A percentile compares a stretch with the other conserved stretches of the same genome.
Conservation (phyloP, 2,329 filamentous ascomycete species). For the Fonsecaea pedrosoi region DNA sequence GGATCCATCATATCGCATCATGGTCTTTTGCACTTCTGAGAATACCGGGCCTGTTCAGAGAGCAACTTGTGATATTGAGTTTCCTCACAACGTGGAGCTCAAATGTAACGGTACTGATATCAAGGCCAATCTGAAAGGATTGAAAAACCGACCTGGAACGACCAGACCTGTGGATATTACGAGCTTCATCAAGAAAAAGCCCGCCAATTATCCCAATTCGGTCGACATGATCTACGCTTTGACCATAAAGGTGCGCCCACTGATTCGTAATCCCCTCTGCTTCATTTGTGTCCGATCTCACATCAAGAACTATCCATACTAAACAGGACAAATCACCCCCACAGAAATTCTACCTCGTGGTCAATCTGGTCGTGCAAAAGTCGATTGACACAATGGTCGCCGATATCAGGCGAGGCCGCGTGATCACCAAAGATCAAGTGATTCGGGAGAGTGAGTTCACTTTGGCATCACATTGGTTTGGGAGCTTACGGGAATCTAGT, state of each 20-base stretch:
- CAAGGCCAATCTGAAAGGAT: slow-evolving; percentile 88
- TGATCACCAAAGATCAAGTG: slow-evolving; percentile 77
- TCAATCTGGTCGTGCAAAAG: slow-evolving; percentile 77
- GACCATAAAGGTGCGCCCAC: slow-evolving; percentile 74
- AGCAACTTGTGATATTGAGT: slow-evolving; percentile 71
- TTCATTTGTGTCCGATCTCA: slow-evolving; percentile 35
- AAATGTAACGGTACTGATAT: slow-evolving; percentile 88
- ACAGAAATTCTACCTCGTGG: slow-evolving; percentile 74
- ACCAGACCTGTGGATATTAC: slow-evolving; percentile 95
- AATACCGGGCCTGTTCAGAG: slow-evolving; percentile 60
- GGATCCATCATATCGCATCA: slow-evolving; percentile 71
- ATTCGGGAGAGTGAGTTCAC: slow-evolving; percentile 73
- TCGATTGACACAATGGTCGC: slow-evolving; percentile 74
- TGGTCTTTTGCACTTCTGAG: slow-evolving; percentile 82
- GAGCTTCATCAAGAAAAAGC: slow-evolving; percentile 70
- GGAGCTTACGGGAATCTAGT: slow-evolving; percentile 60
- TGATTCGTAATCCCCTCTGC: slow-evolving; percentile 25
- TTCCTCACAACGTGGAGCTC: slow-evolving; percentile 90
- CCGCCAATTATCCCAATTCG: slow-evolving; percentile 71
- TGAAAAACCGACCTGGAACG: slow-evolving; percentile 96
- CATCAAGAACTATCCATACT: slow-evolving; percentile 36
- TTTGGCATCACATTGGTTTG: slow-evolving; percentile 18
- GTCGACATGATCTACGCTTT: slow-evolving; percentile 90
- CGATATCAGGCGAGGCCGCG: slow-evolving; percentile 69
- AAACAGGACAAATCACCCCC: slow-evolving; percentile 33